phyloP scores from a whole-genome alignment of 148 eudicot genomes.

The Rhododendron kiyosumense region DNA sequence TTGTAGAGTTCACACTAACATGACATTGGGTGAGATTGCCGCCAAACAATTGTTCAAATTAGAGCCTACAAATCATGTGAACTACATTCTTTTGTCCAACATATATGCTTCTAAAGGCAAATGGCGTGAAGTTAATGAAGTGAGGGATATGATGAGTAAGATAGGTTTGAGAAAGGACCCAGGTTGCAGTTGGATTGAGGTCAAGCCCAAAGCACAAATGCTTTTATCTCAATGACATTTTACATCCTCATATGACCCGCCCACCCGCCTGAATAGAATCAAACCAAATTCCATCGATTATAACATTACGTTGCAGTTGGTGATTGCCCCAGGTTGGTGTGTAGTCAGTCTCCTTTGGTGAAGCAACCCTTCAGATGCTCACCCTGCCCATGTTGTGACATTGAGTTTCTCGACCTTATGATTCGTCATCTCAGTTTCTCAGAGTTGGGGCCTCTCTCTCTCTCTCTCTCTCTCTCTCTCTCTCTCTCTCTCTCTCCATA shows the following conservation, averaged over 20 bases:
- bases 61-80: conserved; percentile 58
- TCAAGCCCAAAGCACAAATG: conserved; percentile 51
- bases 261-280: not conserved
- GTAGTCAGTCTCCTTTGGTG: not conserved
- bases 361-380: too few relatives aligned
- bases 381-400: too few relatives aligned
- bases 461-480: too few relatives aligned
- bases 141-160: conserved; percentile 46
- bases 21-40: conserved; percentile 40
- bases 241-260: conserved; percentile 29
- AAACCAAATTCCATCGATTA: not conserved
- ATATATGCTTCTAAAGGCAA: conserved; percentile 51
- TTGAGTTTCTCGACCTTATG: too few relatives aligned
- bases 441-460: too few relatives aligned
- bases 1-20: conserved; percentile 28
- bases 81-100: conserved; percentile 50
- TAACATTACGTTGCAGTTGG: not conserved
- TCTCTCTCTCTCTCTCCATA: too few relatives aligned
- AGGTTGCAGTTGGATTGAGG: conserved; percentile 53
- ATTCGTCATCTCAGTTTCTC: too few relatives aligned
- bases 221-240: conserved; percentile 48
- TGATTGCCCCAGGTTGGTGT: not conserved
- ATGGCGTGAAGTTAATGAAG: conserved; percentile 44
- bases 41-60: conserved; percentile 43
- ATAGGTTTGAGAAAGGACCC: conserved; percentile 15